Percentiles rank a stretch among this genome's conserved stretches.
Conservation (phyloP, 306 rosid genomes). For the Herpetospermum pedunculosum region DNA sequence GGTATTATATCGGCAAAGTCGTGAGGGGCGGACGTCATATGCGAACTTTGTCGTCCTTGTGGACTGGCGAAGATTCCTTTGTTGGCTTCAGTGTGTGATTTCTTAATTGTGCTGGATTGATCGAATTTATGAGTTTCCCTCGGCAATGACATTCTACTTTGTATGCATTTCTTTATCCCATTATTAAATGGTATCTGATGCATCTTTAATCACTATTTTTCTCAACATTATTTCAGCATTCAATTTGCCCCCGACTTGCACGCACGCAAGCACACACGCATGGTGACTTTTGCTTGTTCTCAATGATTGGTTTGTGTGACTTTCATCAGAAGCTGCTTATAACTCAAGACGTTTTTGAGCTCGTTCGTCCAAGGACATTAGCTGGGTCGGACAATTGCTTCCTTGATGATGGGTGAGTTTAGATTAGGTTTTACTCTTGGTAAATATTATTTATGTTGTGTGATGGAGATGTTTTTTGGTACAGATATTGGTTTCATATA, state of each 20-base stretch:
- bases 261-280: too few species aligned
- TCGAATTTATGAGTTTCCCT: slow-evolving; percentile 25
- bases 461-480: not conserved
- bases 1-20: slow-evolving; percentile 19
- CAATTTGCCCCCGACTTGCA: not conserved
- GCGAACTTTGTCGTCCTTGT: slow-evolving; percentile 34
- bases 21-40: slow-evolving; percentile 27
- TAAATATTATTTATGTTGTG: not conserved
- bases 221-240: not conserved
- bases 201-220: not conserved
- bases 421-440: not conserved
- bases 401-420: not conserved
- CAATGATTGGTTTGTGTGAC: not conserved
- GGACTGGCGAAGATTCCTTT: slow-evolving; percentile 25
- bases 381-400: not conserved
- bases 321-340: not conserved
- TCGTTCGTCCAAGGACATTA: not conserved
- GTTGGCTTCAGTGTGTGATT: slow-evolving; percentile 35
- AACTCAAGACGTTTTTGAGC: not conserved
- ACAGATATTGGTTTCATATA: too few species aligned
- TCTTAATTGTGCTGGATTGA: slow-evolving; percentile 44
- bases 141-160: slow-evolving; percentile 8
- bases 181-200: not conserved
- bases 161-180: not conserved
- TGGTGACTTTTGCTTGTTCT: not conserved